Evolutionary conservation across 2,329 filamentous ascomycete genomes (phyloP), one percentile per base, ranked within the genome.

Genomic region (Fusarium chuoi): DNA sequence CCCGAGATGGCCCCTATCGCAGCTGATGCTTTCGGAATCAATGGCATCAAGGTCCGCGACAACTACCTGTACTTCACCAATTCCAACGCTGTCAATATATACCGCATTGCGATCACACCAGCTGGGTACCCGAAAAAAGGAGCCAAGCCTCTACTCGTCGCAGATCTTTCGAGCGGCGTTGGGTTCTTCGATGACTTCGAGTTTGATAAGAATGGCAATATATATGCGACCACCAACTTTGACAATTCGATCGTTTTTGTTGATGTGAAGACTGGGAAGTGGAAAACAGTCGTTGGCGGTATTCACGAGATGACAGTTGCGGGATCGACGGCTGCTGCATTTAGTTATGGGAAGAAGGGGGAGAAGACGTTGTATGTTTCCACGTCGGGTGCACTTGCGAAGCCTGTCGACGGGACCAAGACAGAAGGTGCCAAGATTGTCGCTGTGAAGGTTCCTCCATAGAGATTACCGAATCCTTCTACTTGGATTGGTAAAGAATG

Each of bases 101-200:
- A 68, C 24, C 75, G 75, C 24, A 55, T 75, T 13, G 48, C 52
- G 5, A 70, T 78, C 22, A 75, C 73, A 1, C 3, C 62, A n/a
- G 26, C 41, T 2, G 76, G 75, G 0, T 59, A 48, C 14, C 72
- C 72, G 0, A 61, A 42, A 18, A 68, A 72, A n/a, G 71, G 65
- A 4, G 73, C 70, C 28, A 70, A 68, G 13, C 70, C 70, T 4
- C 65, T 78, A 33, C 60, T 78, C 26, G 57, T 78, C 18, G 59
- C 65, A 9, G 35, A 76, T 36, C 30, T 78, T 7, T 76, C 77
- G 0, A 52, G 24, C 1, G 18, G 38, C 1, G 51, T 70, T 17
- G 52, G 10, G 5, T 74, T 75, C 17, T 56, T 78, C 8, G 77
- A 78, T 22, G 77, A 78, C 58, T 78, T 78, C 30, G 51, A 46